Evolutionary conservation across 495 filamentous ascomycete genomes (phyloP).

Genomic region (Halenospora varia): DNA sequence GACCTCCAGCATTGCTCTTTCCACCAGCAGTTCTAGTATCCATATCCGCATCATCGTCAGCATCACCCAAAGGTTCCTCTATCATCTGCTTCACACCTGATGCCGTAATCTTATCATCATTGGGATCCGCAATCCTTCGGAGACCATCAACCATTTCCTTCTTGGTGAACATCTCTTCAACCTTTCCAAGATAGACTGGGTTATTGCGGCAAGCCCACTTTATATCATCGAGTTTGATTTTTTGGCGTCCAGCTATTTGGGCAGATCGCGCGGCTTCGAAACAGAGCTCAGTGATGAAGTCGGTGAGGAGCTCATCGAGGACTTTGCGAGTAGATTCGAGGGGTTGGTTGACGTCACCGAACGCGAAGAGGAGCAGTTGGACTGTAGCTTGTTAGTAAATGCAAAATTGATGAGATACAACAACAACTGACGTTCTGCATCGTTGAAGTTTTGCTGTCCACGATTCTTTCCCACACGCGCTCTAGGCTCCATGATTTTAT

Average conservation of each 20-base stretch:
- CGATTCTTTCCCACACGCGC: conserved; percentile 77
- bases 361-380: conserved; percentile 75
- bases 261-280: conserved; percentile 83
- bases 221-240: conserved; percentile 96
- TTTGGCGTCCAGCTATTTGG: conserved; percentile 77
- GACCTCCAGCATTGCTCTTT: conserved; percentile 12
- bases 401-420: neutral
- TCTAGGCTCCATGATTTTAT: conserved; percentile 59
- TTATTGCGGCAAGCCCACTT: conserved; percentile 87
- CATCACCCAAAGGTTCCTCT: conserved; percentile 34
- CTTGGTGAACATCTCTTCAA: conserved; percentile 80
- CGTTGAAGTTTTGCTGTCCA: conserved; percentile 80
- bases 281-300: conserved; percentile 83
- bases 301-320: conserved; percentile 91
- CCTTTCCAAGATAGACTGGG: conserved; percentile 78
- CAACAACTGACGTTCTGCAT: conserved; percentile 66
- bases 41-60: conserved; percentile 30
- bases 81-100: conserved; percentile 19
- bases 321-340: conserved; percentile 79
- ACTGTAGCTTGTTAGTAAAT: conserved; percentile 45
- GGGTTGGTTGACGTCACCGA: conserved; percentile 68
- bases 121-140: conserved; percentile 63
- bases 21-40: conserved; percentile 8
- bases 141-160: conserved; percentile 73
- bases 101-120: conserved; percentile 35